Evolutionary conservation across 2,329 filamentous ascomycete species (phyloP), one percentile per base, ranked within the genome.

Genomic region (Lojkania enalia): DNA sequence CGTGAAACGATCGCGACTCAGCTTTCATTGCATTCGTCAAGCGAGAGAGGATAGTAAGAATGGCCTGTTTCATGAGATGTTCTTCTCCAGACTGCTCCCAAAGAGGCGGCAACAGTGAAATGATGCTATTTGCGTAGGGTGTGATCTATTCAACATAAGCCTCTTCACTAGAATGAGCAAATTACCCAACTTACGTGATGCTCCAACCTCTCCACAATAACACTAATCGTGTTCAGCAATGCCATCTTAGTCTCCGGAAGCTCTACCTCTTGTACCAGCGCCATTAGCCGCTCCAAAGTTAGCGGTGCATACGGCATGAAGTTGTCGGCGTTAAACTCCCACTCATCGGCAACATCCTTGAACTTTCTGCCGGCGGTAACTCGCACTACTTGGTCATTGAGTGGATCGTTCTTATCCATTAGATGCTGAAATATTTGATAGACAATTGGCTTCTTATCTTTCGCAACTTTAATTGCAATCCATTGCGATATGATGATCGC

Each of bases 371-470:
- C 94, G 2, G 94, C 90, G 2, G 92, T 96, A 42, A 97, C 86
- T 12, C 90, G 84, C 21, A 99, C 94, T 0, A 97, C 91, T 41
- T 90, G 79, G 61, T 99, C 94, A 61, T 99, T 99, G 47, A 84
- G 77, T 5, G 82, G 76, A 58, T 96, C 90, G 14, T 81, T 78
- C 5, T 83, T 82, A 58, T 90, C 86, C 15, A 99, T 78, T 12
- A 99, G 78, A 67, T 96, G 88, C 46, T 88, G 84, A 66, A 90
- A 96, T 43, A 97, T 89, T 60, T 92, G 85, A 63, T 95, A 97
- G 4, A 95, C 83, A 15, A 91, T 74, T 0, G 85, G 79, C 46
- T 86, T 80, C 59, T 85, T 88, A 25, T 82, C 71, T 27, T 84
- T 77, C 0, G 83, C 79, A 4, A 92, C 78, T 60, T 88, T 87